Percentiles rank a stretch among this genome's conserved stretches.
Conservation (phyloP, 345 rosid genomes). For the Corchorus capsularis region DNA sequence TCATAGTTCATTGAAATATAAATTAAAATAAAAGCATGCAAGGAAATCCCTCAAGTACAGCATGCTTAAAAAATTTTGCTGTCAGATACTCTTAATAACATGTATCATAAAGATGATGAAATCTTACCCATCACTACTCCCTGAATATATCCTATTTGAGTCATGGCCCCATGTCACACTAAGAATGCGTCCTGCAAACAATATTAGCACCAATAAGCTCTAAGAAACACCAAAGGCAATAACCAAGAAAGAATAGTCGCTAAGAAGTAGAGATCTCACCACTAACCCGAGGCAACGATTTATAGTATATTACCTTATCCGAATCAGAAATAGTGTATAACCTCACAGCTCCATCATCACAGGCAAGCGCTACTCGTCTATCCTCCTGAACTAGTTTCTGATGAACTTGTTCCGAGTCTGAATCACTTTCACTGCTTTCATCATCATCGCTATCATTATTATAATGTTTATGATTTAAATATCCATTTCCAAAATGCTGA, state of each 20-base stretch:
- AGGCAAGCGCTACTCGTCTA: constrained; percentile 65
- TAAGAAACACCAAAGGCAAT: constrained; percentile 22
- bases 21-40: background rate
- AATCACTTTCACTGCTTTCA: constrained; percentile 60
- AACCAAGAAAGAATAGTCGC: constrained; percentile 6
- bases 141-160: constrained; percentile 65
- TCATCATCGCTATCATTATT: constrained; percentile 37
- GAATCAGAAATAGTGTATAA: constrained; percentile 54
- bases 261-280: constrained; percentile 66
- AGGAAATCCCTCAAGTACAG: background rate
- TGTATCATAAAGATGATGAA: background rate
- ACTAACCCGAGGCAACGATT: constrained; percentile 88
- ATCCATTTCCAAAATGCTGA: constrained; percentile 53
- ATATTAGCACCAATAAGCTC: constrained; percentile 18
- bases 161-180: constrained; percentile 81
- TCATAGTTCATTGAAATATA: background rate
- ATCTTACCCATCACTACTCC: constrained; percentile 93
- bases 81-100: background rate
- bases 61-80: background rate
- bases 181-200: constrained; percentile 64
- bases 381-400: constrained; percentile 36
- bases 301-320: constrained; percentile 60
- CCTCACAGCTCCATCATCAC: constrained; percentile 89
- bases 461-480: constrained; percentile 36
- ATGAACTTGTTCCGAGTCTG: constrained; percentile 47